phyloP scores from a whole-genome alignment of 2,329 filamentous ascomycete genomes.

The Pseudogymnoascus sp. region DNA sequence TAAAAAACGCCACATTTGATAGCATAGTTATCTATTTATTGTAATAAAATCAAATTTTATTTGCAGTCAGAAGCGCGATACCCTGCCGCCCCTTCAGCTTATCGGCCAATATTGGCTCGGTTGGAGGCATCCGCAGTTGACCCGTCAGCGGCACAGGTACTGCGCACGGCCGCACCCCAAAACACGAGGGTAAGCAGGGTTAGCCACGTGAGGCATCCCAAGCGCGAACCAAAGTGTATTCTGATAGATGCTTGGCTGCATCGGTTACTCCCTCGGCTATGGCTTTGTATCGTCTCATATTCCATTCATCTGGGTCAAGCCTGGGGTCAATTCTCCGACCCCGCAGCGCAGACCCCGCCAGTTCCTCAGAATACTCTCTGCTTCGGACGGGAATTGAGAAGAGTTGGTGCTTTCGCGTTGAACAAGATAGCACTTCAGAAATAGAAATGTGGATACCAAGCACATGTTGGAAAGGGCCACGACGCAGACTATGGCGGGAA shows the following conservation, averaged over 20 bases:
- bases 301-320: neutral
- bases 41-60: neutral
- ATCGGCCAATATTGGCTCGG: neutral
- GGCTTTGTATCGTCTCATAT: neutral
- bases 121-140: neutral
- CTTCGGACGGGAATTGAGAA: neutral
- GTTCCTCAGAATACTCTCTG: neutral
- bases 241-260: neutral
- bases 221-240: neutral
- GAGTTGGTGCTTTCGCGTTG: neutral
- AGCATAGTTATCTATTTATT: neutral
- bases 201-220: neutral
- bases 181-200: neutral
- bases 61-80: neutral
- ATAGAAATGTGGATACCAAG: too few relatives aligned
- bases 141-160: neutral
- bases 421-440: neutral
- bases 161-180: neutral
- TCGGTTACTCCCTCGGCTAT: slow-evolving; percentile 6
- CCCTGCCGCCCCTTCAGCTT: neutral
- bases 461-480: neutral
- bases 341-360: neutral
- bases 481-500: neutral
- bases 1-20: neutral
- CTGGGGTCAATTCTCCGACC: neutral